These are phyloP conservation scores for Hamiltosporidium tvaerminnensis DNA, from an alignment of 371 early-diverging fungal species.

Conservation along the genomic window DNA sequence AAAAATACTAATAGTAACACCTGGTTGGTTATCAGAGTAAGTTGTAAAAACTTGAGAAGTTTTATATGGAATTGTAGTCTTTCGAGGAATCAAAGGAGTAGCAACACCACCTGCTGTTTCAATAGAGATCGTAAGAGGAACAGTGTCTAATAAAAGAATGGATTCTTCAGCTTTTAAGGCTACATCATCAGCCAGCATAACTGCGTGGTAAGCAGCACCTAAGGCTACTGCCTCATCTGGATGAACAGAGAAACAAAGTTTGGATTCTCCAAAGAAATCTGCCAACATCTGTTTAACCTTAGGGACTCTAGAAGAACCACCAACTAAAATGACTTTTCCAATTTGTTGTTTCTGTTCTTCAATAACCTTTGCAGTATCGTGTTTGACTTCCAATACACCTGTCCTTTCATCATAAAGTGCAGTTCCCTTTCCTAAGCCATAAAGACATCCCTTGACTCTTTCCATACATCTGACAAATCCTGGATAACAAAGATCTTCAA, in stretches of 20 bases:
- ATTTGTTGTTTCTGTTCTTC: constrained; percentile 63
- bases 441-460: too few relatives aligned
- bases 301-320: constrained; percentile 95
- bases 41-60: constrained; percentile 96
- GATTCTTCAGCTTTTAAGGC: too few relatives aligned
- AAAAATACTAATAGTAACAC: constrained; percentile 84
- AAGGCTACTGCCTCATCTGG: constrained; percentile 97
- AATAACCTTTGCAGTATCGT: constrained; percentile 84
- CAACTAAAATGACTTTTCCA: constrained; percentile 86
- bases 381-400: constrained; percentile 72
- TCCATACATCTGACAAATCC: too few relatives aligned
- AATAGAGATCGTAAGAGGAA: constrained; percentile 80
- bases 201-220: constrained; percentile 94
- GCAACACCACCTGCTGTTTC: constrained; percentile 69
- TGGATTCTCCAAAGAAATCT: constrained; percentile 66
- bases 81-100: constrained; percentile 81
- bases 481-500: too few relatives aligned
- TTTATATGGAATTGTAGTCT: constrained; percentile 95
- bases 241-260: constrained; percentile 77
- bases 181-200: constrained; percentile 79
- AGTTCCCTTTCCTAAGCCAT: constrained; percentile 69
- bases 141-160: constrained; percentile 82
- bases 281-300: constrained; percentile 79
- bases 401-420: constrained; percentile 69
- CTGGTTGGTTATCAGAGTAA: constrained; percentile 90